A percentile compares a stretch with the other conserved stretches of the same genome.
Evolutionary conservation across 768 basidiomycete genomes (phyloP).

Genomic region (Chalciporus sphaerocephalus): DNA sequence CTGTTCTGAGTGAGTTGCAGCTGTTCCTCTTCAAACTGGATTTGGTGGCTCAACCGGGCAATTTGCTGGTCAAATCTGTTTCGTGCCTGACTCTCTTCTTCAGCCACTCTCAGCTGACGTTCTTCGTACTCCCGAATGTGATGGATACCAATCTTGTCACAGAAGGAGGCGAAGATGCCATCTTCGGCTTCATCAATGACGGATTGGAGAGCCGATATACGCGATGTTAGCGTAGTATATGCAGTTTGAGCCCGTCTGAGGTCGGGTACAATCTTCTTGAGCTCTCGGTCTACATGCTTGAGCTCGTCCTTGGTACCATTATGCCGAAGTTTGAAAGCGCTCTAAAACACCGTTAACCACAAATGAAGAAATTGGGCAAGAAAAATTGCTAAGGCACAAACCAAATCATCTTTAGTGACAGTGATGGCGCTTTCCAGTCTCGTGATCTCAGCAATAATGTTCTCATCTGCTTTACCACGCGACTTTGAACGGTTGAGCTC

Average conservation of each 20-base stretch:
- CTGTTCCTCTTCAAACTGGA: conserved; percentile 78
- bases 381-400: conserved; percentile 31
- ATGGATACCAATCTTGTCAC: conserved; percentile 67
- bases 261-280: conserved; percentile 64
- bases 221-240: conserved; percentile 47
- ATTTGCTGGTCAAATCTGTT: conserved; percentile 84
- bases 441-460: conserved; percentile 67
- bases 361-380: background rate
- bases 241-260: conserved; percentile 60
- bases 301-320: conserved; percentile 80
- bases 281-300: conserved; percentile 70
- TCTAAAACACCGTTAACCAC: conserved; percentile 39
- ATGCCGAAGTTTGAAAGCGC: conserved; percentile 68
- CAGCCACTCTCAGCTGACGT: conserved; percentile 80
- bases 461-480: conserved; percentile 79
- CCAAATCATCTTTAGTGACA: conserved; percentile 79
- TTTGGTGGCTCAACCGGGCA: conserved; percentile 76
- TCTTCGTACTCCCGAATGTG: conserved; percentile 94
- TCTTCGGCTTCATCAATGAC: conserved; percentile 79
- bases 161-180: conserved; percentile 72
- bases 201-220: conserved; percentile 50
- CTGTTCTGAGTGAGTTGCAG: conserved; percentile 62
- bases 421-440: conserved; percentile 74
- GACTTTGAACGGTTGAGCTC: conserved; percentile 86
- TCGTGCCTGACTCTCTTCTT: conserved; percentile 82